Base-by-base conservation (phyloP, 148 eudicot species). In the Euryodendron excelsum region DNA sequence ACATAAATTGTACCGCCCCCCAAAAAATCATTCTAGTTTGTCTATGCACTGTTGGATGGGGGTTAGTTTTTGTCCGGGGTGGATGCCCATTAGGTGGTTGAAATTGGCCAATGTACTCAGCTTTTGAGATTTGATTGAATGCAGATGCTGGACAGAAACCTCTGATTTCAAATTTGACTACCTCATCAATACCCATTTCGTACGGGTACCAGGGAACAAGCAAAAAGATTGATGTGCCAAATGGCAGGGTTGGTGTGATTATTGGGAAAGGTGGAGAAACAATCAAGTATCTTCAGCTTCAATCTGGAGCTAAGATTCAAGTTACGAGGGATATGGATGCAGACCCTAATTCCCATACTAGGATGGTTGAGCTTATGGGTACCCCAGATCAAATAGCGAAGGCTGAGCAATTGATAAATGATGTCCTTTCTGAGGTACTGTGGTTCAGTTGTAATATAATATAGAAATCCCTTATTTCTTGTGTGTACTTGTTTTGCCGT, bases 201-300 rank as follows among this genome's bases (percentile, higher is more conserved):
- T 89, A 91, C 47, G 88, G 92, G 74, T 90, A 85, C 74, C 85
- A 87, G 56, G 85, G 89, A 53, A 84, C 80, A n/a, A 86, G 83
- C 87, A 96, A 87, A 86, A 90, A 84, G 84, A 93, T 96, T 62
- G 95, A 96, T 75, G 82, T 96, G 34, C 99, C 99, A 14, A 93
- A 92, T 84, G 93, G 93, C 4, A 88, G 97, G 69, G 99, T 96
- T 71, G 99, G 99, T 79, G 97, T 96, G 74, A 96, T 96, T 69
- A 96, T 96, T 67, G 99, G 99, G 36, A 96, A 89, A 89, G 89
- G 85, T 25, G 99, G 99, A 53, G 99, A 96, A 78, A 96, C 99
- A 47, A 96, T 96, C 25, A 92, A 93, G 73, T 89, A 93, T 61
- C 93, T 96, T 77, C 99, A 96, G 82, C 78, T 69, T 61, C 97